A percentile compares a stretch with the other conserved stretches of the same genome.
Evolutionary conservation across 768 basidiomycete species (phyloP).

Genomic region (Lactarius sp.): DNA sequence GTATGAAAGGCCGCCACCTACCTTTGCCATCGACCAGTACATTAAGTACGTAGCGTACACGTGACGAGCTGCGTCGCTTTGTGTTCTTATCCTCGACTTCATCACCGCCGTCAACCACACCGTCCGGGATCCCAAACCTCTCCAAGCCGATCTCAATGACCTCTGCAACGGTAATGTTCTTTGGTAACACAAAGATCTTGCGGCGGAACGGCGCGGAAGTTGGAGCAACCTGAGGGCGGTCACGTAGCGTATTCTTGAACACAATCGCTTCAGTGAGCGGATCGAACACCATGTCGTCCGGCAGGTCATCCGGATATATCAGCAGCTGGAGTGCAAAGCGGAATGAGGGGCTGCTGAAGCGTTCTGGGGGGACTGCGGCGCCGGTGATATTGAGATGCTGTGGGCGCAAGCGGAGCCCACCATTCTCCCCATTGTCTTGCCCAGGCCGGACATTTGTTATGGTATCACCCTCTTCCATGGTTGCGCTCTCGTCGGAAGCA

Average conservation of each 20-base stretch:
- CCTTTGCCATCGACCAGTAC: constrained; percentile 60
- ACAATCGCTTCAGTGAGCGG: constrained; percentile 90
- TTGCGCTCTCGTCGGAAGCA: constrained; percentile 39
- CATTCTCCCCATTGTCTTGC: constrained; percentile 31
- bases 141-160: constrained; percentile 91
- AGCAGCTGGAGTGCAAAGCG: constrained; percentile 83
- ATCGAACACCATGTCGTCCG: constrained; percentile 94
- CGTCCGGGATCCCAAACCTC: constrained; percentile 90
- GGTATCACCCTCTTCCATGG: constrained; percentile 39
- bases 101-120: constrained; percentile 98
- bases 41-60: constrained; percentile 80
- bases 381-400: constrained; percentile 40
- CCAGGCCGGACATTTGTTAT: constrained; percentile 37
- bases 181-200: constrained; percentile 88
- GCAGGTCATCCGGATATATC: constrained; percentile 86
- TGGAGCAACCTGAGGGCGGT: constrained; percentile 41
- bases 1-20: constrained; percentile 33
- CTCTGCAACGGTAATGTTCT: constrained; percentile 94
- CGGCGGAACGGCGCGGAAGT: constrained; percentile 52
- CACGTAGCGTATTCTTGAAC: constrained; percentile 68
- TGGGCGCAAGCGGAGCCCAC: constrained; percentile 33
- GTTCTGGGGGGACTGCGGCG: constrained; percentile 51
- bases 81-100: constrained; percentile 91
- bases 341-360: constrained; percentile 78
- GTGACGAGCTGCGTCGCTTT: constrained; percentile 69